phyloP scores from a whole-genome alignment of 805 yeast species.

The Sungouiozyma ichnusensis region DNA sequence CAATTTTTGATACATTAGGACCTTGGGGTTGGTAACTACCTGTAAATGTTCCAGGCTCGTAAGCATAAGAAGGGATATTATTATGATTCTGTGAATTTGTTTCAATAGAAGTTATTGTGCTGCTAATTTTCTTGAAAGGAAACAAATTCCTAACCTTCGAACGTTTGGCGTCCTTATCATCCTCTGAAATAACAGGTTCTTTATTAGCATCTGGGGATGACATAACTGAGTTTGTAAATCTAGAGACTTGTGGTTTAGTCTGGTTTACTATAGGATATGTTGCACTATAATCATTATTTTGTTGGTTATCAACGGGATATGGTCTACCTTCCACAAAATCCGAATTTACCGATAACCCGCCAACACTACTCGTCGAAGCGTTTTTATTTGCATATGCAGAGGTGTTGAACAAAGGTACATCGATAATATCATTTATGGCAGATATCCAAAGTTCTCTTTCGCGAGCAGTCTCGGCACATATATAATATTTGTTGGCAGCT shows the following conservation, averaged over 20 bases:
- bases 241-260: neutral
- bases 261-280: neutral
- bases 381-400: slow-evolving; percentile 5
- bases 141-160: slow-evolving; percentile 49
- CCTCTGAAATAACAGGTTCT: slow-evolving; percentile 5
- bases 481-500: slow-evolving; percentile 41
- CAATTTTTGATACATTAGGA: neutral
- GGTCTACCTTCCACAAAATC: neutral
- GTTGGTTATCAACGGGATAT: neutral
- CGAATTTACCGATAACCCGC: neutral
- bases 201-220: slow-evolving; percentile 5
- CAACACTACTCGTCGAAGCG: neutral
- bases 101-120: neutral
- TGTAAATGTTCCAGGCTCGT: neutral
- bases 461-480: slow-evolving; percentile 69
- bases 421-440: slow-evolving; percentile 29
- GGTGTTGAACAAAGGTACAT: slow-evolving; percentile 8
- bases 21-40: neutral
- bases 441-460: slow-evolving; percentile 71
- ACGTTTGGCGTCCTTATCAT: slow-evolving; percentile 34
- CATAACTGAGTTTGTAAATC: neutral
- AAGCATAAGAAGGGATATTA: neutral
- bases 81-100: neutral
- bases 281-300: neutral
- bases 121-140: slow-evolving; percentile 38